Conservation (phyloP, 1,139 yeast genomes). For the Petasospora rhodanensis region DNA sequence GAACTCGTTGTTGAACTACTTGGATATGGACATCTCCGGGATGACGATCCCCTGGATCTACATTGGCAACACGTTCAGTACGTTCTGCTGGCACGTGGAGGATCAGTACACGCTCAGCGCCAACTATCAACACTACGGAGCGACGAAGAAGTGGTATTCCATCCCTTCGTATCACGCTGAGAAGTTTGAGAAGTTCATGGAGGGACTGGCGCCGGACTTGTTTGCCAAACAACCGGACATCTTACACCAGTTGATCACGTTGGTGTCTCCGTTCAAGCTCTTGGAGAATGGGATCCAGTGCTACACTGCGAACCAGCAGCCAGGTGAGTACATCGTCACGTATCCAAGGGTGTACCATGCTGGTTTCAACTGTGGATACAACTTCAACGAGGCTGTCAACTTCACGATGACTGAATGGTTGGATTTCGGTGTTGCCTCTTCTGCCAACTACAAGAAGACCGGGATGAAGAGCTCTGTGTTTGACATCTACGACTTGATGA, state of each 20-base stretch:
- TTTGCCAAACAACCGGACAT: constrained; percentile 85
- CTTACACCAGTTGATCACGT: constrained; percentile 79
- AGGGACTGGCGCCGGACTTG: constrained; percentile 68
- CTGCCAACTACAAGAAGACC: constrained; percentile 44
- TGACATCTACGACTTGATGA: constrained; percentile 33
- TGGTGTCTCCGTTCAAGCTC: constrained; percentile 64
- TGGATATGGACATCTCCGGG: constrained; percentile 64
- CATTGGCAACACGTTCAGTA: constrained; percentile 66
- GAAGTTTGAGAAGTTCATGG: constrained; percentile 51
- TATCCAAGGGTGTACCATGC: constrained; percentile 79
- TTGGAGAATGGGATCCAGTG: constrained; percentile 51
- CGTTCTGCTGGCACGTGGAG: constrained; percentile 85
- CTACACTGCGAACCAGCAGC: constrained; percentile 71
- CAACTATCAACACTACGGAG: constrained; percentile 72
- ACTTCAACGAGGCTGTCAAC: constrained; percentile 77
- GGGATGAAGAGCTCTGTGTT: constrained; percentile 32
- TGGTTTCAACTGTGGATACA: constrained; percentile 75
- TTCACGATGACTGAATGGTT: constrained; percentile 72
- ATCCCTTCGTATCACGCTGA: constrained; percentile 56
- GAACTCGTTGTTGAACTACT: constrained; percentile 59
- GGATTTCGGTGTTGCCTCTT: constrained; percentile 54
- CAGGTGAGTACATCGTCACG: constrained; percentile 74
- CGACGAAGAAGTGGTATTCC: constrained; percentile 76
- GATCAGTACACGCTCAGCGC: constrained; percentile 78
- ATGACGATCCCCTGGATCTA: constrained; percentile 85